Percentiles rank a stretch among this genome's conserved stretches.
Conservation (phyloP, 805 yeast genomes). For the Ogataea parapolymorpha region DNA sequence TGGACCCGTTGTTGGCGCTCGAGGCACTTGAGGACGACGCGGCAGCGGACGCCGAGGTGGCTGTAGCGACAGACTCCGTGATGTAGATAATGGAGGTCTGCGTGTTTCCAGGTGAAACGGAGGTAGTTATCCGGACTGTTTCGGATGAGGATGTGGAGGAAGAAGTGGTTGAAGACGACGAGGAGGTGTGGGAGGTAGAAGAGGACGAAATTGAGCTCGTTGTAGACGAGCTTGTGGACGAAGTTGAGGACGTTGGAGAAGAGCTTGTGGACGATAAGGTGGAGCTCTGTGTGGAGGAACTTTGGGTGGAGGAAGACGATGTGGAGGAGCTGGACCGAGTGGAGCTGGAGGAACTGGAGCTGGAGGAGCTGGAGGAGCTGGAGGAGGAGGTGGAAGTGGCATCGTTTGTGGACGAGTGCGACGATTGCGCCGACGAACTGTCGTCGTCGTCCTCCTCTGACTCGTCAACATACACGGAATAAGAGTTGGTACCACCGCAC, state of each 20-base stretch:
- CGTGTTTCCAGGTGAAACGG: slow-evolving; percentile 23
- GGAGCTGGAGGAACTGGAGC: slow-evolving; percentile 18
- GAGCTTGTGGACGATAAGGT: slow-evolving; percentile 1
- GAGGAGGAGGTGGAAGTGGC: slow-evolving; percentile 6
- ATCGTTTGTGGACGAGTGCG: no score
- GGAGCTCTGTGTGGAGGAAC: slow-evolving; percentile 12
- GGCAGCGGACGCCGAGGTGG: slow-evolving; percentile 15
- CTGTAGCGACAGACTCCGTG: slow-evolving; percentile 24
- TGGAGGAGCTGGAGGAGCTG: slow-evolving; percentile 19
- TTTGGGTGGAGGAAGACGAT: slow-evolving; percentile 16
- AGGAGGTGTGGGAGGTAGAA: slow-evolving; percentile 1
- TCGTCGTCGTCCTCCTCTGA: slow-evolving; percentile 8
- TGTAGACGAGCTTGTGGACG: slow-evolving; percentile 11
- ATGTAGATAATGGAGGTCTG: slow-evolving; percentile 23
- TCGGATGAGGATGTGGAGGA: slow-evolving; percentile 9
- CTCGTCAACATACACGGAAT: slow-evolving; percentile 43
- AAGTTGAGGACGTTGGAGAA: slow-evolving; percentile 3
- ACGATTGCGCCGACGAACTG: slow-evolving; percentile 4
- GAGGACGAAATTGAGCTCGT: slow-evolving; percentile 3
- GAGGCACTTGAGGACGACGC: slow-evolving; percentile 13
- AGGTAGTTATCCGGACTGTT: slow-evolving; percentile 15
- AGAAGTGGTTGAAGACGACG: slow-evolving; percentile 5
- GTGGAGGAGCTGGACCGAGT: slow-evolving; percentile 15
- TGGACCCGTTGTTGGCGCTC: slow-evolving; percentile 5
- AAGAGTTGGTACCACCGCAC: slow-evolving; percentile 58